These are phyloP conservation scores for Russula virescens DNA, from an alignment of 768 basidiomycete genomes.

Conservation along the genomic window DNA sequence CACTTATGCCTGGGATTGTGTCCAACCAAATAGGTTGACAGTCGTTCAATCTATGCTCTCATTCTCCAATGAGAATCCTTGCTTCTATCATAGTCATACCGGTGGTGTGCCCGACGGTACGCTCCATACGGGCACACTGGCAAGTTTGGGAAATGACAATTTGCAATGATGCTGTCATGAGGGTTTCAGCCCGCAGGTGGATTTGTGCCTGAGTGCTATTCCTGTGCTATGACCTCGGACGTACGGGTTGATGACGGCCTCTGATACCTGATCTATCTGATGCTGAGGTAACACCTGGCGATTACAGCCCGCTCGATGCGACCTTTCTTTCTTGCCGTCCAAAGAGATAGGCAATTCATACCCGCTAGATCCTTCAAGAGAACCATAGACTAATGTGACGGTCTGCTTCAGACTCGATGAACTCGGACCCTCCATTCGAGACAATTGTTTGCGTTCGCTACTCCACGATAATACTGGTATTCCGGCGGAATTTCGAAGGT, in stretches of 20 bases:
- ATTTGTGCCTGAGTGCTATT: too few species aligned
- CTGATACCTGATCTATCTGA: neutral
- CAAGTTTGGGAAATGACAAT: neutral
- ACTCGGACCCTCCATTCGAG: too few species aligned
- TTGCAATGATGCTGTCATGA: slow-evolving; percentile 1
- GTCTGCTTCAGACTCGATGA: too few species aligned
- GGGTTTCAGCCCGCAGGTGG: neutral
- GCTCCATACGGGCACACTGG: neutral
- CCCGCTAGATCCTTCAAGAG: too few species aligned
- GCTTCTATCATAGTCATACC: neutral
- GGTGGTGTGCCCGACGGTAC: neutral
- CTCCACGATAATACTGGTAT: neutral
- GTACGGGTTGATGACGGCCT: neutral
- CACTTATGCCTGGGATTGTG: neutral
- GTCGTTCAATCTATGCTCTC: neutral
- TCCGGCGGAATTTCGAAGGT: neutral
- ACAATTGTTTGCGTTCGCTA: neutral
- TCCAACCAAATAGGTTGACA: neutral
- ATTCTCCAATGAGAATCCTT: neutral
- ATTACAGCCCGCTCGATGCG: neutral
- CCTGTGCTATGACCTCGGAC: neutral
- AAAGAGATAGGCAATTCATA: neutral
- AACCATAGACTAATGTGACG: neutral
- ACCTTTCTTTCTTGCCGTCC: neutral
- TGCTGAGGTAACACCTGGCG: neutral